Percentiles rank a stretch among this genome's conserved stretches.
These are phyloP conservation scores for Starmerella bombicola DNA, from an alignment of 805 yeast genomes.

Conservation along the genomic window DNA sequence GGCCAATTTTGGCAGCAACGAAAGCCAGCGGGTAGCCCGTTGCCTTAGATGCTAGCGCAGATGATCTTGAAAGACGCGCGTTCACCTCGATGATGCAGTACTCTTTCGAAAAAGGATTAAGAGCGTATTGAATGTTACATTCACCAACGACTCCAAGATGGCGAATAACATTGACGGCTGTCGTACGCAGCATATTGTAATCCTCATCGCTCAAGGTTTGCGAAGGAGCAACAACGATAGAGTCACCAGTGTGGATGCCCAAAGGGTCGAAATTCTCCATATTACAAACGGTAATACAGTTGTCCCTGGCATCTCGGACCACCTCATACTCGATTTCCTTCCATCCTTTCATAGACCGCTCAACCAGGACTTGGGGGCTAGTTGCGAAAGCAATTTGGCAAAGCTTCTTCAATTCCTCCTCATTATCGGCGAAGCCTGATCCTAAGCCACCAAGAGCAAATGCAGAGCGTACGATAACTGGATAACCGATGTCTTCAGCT, in stretches of 20 bases:
- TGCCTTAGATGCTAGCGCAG: slow-evolving; percentile 98
- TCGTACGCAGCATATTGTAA: slow-evolving; percentile 92
- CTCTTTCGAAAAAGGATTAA: slow-evolving; percentile 85
- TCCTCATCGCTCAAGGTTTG: slow-evolving; percentile 95
- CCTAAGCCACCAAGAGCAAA: slow-evolving; percentile 96
- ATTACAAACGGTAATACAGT: slow-evolving; percentile 97
- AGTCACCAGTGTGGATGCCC: slow-evolving; percentile 98
- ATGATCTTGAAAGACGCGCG: slow-evolving; percentile 93
- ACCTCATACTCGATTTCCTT: slow-evolving; percentile 98
- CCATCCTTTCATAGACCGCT: slow-evolving; percentile 98
- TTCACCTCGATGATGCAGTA: slow-evolving; percentile 96
- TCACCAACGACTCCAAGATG: slow-evolving; percentile 99
- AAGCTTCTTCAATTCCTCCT: slow-evolving; percentile 64
- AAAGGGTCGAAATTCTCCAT: slow-evolving; percentile 98
- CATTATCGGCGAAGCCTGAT: slow-evolving; percentile 91
- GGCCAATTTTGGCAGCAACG: slow-evolving; percentile 93
- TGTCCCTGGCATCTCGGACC: slow-evolving; percentile 92
- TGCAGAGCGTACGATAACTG: slow-evolving; percentile 95
- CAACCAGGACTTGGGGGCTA: slow-evolving; percentile 91
- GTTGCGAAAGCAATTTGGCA: slow-evolving; percentile 89
- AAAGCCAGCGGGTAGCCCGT: slow-evolving; percentile 97
- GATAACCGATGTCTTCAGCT: slow-evolving; percentile 79
- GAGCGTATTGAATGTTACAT: slow-evolving; percentile 94
- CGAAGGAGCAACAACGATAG: slow-evolving; percentile 97
- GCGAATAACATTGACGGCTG: slow-evolving; percentile 93